Evolutionary conservation across 129 eudicot genomes (phyloP).

Genomic region (Tagetes erecta): DNA sequence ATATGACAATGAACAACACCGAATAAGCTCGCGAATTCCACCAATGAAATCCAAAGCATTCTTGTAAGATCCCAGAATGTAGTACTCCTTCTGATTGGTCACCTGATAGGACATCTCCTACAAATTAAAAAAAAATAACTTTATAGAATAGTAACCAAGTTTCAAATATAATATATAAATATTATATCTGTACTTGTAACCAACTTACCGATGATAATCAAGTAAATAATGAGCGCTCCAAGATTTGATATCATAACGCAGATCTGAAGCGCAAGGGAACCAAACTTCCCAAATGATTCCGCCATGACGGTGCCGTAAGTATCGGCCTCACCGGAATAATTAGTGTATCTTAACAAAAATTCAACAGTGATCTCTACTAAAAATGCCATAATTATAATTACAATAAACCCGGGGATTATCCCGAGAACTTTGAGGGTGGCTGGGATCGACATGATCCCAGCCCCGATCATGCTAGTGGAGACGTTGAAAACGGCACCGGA

Average conservation of each 20-base stretch:
- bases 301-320: constrained; percentile 84
- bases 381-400: constrained; percentile 57
- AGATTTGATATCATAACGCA: constrained; percentile 74
- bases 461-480: constrained; percentile 90
- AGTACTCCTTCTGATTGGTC: constrained; percentile 57
- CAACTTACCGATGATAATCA: constrained; percentile 79
- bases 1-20: constrained; percentile 58
- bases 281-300: constrained; percentile 84
- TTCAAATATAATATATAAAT: too few species aligned
- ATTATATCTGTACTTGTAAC: too few species aligned
- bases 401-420: constrained; percentile 66
- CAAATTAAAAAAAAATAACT: neutral
- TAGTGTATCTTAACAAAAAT: constrained; percentile 74
- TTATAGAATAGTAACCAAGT: too few species aligned
- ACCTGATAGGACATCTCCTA: constrained; percentile 96
- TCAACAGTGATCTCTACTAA: constrained; percentile 81
- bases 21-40: constrained; percentile 83
- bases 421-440: constrained; percentile 91
- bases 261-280: constrained; percentile 63
- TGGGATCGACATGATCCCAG: constrained; percentile 96
- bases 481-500: constrained; percentile 82
- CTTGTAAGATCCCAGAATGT: constrained; percentile 87
- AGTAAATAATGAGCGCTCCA: constrained; percentile 84
- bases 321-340: constrained; percentile 53
- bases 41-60: constrained; percentile 94